These are phyloP conservation scores for Alliaria petiolata DNA, from an alignment of 345 rosid species.

Conservation along the genomic window DNA sequence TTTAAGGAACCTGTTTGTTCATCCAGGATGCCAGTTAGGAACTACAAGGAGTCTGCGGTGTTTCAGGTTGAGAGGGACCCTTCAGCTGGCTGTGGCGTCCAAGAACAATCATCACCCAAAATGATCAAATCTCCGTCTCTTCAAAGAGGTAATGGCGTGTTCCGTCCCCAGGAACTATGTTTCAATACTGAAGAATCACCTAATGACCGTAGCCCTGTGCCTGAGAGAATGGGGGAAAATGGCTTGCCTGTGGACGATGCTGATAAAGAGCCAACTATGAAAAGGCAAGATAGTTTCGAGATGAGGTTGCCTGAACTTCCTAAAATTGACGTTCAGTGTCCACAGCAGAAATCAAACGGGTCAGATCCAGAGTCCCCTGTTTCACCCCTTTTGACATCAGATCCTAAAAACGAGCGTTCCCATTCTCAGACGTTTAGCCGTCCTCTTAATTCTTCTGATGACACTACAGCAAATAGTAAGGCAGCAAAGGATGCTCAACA, in stretches of 20 bases:
- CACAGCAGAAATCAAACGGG: slow-evolving; percentile 56
- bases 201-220: slow-evolving; percentile 56
- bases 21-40: slow-evolving; percentile 88
- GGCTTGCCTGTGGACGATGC: slow-evolving; percentile 50
- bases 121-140: slow-evolving; percentile 86
- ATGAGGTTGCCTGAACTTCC: slow-evolving; percentile 88
- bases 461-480: slow-evolving; percentile 44
- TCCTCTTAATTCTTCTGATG: slow-evolving; percentile 75
- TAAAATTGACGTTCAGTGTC: slow-evolving; percentile 73
- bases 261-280: slow-evolving; percentile 84
- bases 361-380: slow-evolving; percentile 98
- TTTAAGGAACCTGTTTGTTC: slow-evolving; percentile 14
- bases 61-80: slow-evolving; percentile 88
- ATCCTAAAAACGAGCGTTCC: slow-evolving; percentile 91
- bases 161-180: slow-evolving; percentile 51
- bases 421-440: slow-evolving; percentile 97
- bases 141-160: slow-evolving; percentile 63
- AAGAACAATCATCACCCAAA: slow-evolving; percentile 82
- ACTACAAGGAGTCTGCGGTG: slow-evolving; percentile 53
- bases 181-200: slow-evolving; percentile 70
- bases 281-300: slow-evolving; percentile 96
- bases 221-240: slow-evolving; percentile 67
- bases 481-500: slow-evolving; percentile 47
- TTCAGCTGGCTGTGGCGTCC: slow-evolving; percentile 71
- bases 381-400: slow-evolving; percentile 91